Evolutionary conservation across 139 green algal genomes (phyloP).

Genomic region (Zygnema circumcarinatum): DNA sequence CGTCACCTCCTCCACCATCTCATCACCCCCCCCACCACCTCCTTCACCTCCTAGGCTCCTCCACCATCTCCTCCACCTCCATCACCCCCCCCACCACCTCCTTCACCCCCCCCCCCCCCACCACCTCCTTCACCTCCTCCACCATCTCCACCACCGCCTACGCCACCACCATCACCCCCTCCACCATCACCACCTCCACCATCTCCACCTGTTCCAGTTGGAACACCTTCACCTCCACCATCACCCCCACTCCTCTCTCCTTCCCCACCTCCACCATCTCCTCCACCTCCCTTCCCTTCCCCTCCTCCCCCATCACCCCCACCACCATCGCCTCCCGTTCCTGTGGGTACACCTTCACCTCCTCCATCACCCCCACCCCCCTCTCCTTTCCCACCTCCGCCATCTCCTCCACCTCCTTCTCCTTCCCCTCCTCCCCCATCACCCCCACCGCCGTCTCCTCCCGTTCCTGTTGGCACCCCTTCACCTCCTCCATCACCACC

Average conservation of each 20-base stretch:
- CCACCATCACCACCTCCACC: neutral
- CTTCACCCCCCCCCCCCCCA: no score
- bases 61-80: neutral
- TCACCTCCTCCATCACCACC: neutral
- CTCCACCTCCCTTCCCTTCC: neutral
- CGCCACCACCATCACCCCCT: neutral
- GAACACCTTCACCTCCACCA: neutral
- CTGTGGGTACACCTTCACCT: no score
- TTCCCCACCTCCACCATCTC: neutral
- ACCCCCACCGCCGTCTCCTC: neutral
- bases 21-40: neutral
- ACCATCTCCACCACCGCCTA: neutral
- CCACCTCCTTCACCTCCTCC: neutral
- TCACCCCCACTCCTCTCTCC: neutral
- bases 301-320: neutral
- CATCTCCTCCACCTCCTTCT: neutral
- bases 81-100: neutral
- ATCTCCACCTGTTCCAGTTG: no score
- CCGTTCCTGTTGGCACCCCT: neutral
- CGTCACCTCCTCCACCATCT: neutral
- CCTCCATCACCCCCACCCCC: neutral
- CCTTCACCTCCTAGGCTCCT: neutral
- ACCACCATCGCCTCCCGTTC: no score
- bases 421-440: no score
- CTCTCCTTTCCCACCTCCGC: neutral